Evolutionary conservation across 2,329 filamentous ascomycete genomes (phyloP).

Genomic region (Aspergillus proliferans): DNA sequence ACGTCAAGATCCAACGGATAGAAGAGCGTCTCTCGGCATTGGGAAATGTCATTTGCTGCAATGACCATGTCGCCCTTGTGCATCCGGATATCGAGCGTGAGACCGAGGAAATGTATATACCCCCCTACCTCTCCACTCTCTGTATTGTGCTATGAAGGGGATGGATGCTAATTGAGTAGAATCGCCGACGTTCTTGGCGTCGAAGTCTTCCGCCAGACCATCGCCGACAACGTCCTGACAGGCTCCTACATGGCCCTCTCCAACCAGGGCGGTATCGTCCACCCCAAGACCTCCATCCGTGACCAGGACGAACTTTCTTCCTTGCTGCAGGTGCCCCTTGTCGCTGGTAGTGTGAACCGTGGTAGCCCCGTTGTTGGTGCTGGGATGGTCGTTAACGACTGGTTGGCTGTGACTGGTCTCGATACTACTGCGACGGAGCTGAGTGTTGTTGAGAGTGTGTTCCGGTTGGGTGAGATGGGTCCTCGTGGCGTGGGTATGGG

Average conservation of each 20-base stretch:
- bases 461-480: conserved; percentile 80
- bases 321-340: conserved; percentile 88
- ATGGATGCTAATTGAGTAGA: conserved; percentile 15
- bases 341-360: conserved; percentile 88
- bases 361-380: conserved; percentile 93
- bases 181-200: conserved; percentile 77
- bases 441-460: conserved; percentile 92
- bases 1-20: conserved; percentile 91
- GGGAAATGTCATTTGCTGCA: conserved; percentile 92
- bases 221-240: conserved; percentile 93
- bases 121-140: too few relatives aligned
- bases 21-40: conserved; percentile 94
- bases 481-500: conserved; percentile 54
- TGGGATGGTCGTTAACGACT: conserved; percentile 95
- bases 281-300: conserved; percentile 93
- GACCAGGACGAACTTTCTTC: conserved; percentile 96
- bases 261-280: conserved; percentile 93
- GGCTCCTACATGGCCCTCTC: conserved; percentile 94
- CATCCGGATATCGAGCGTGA: conserved; percentile 96
- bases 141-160: too few relatives aligned
- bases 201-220: conserved; percentile 69
- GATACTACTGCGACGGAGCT: conserved; percentile 97
- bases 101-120: conserved; percentile 76
- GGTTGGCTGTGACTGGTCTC: conserved; percentile 87
- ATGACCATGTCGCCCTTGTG: conserved; percentile 93